Evolutionary conservation across 2,329 filamentous ascomycete genomes (phyloP).

Genomic region (Colletotrichum chrysophilum): DNA sequence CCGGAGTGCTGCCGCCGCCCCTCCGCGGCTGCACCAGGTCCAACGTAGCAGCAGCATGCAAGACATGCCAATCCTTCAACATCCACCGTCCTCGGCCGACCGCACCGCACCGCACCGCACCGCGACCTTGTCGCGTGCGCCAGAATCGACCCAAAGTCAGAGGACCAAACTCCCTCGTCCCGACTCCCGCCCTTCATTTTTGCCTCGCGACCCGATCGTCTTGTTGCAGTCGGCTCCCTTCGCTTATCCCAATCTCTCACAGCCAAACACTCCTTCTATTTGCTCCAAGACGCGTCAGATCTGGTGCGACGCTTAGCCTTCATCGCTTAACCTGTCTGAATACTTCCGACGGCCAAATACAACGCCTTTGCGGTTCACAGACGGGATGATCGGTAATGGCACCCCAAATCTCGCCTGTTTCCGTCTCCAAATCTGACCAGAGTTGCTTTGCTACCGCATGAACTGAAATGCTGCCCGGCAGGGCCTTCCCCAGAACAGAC

Average conservation of each 20-base stretch:
- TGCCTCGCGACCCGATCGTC: background rate
- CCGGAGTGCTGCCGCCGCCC: background rate
- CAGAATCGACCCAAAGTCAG: background rate
- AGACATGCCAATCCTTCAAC: background rate
- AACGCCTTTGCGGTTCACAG: background rate
- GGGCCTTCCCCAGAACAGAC: background rate
- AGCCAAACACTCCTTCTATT: background rate
- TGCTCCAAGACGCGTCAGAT: background rate
- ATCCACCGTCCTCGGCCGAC: background rate
- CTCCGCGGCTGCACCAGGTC: background rate
- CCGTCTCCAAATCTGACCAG: background rate
- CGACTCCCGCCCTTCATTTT: background rate
- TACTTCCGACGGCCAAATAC: background rate
- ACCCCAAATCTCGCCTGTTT: background rate
- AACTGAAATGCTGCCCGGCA: background rate
- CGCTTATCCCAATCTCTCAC: background rate
- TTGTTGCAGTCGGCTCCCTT: background rate
- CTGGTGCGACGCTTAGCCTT: background rate
- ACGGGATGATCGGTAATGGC: conserved; percentile 1
- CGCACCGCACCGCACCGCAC: background rate
- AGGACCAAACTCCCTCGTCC: background rate
- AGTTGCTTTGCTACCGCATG: conserved; percentile 4
- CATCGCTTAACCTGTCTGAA: background rate
- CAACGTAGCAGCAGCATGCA: background rate
- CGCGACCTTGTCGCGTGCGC: background rate